Percentiles rank a stretch among this genome's conserved stretches.
These are phyloP conservation scores for Gossypium mustelinum DNA, from an alignment of 345 rosid genomes.

Conservation along the genomic window DNA sequence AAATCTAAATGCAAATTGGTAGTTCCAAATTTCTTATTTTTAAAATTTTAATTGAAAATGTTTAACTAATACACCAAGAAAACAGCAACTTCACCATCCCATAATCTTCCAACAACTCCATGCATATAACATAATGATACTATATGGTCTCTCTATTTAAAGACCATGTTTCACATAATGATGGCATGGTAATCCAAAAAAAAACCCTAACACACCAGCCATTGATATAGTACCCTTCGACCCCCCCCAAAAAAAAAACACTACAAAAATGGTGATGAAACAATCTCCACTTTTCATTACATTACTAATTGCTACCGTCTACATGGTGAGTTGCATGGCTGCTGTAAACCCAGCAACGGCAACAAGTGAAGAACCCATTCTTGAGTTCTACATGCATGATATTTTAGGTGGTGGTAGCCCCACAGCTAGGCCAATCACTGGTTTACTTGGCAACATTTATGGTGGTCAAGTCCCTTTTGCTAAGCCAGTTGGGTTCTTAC, in stretches of 20 bases:
- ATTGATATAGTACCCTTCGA: background rate
- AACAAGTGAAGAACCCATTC: conserved; percentile 30
- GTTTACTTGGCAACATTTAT: conserved; percentile 90
- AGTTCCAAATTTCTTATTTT: background rate
- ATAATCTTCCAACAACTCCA: conserved; percentile 37
- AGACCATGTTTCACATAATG: conserved; percentile 13
- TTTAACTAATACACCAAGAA: conserved; percentile 26
- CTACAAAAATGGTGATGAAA: background rate
- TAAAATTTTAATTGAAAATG: background rate
- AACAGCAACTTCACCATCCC: conserved; percentile 43
- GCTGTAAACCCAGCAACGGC: background rate
- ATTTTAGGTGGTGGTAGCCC: conserved; percentile 86
- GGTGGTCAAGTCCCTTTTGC: conserved; percentile 95
- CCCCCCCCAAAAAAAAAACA: background rate
- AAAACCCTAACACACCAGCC: background rate
- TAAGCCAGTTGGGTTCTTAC: conserved; percentile 65
- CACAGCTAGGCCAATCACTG: conserved; percentile 80
- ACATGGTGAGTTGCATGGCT: conserved; percentile 15
- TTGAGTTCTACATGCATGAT: conserved; percentile 93
- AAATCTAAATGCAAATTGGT: background rate
- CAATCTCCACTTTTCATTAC: conserved; percentile 21
- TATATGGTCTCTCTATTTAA: conserved; percentile 36
- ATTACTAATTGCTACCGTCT: conserved; percentile 24
- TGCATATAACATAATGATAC: conserved; percentile 8
- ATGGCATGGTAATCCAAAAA: conserved; percentile 26